phyloP scores from a whole-genome alignment of 2,329 filamentous ascomycete genomes.

The Xylariales sp. region DNA sequence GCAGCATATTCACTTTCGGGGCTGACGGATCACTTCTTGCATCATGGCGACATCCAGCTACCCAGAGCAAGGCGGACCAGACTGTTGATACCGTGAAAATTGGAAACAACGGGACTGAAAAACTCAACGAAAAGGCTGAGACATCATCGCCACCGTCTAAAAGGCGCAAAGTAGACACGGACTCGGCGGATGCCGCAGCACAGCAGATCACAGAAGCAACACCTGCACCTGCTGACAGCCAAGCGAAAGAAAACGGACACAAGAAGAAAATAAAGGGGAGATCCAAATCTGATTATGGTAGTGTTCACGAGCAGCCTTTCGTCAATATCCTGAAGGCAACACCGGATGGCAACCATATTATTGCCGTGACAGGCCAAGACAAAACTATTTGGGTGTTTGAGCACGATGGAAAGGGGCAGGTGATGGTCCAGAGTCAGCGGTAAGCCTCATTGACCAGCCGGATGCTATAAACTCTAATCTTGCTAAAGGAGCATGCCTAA shows the following conservation, averaged over 20 bases:
- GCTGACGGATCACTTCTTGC: conserved; percentile 8
- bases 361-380: conserved; percentile 84
- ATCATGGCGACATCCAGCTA: conserved; percentile 8
- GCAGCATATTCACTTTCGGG: conserved; percentile 10
- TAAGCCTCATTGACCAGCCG: conserved; percentile 33
- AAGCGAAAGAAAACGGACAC: conserved; percentile 14
- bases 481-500: conserved; percentile 76
- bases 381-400: conserved; percentile 84
- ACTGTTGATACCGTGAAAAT: too few relatives aligned
- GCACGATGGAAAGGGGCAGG: conserved; percentile 53
- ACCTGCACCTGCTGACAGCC: conserved; percentile 12
- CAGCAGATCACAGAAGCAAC: conserved; percentile 6
- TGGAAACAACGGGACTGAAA: too few relatives aligned
- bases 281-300: conserved; percentile 23
- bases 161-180: conserved; percentile 7
- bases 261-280: conserved; percentile 33
- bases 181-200: neutral
- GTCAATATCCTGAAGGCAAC: conserved; percentile 66
- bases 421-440: conserved; percentile 70
- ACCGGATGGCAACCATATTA: conserved; percentile 59
- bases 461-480: neutral
- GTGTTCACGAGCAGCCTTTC: conserved; percentile 48
- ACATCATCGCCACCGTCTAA: conserved; percentile 9
- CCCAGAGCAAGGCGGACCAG: too few relatives aligned
- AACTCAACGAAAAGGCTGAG: too few relatives aligned